Evolutionary conservation across 139 green algal genomes (phyloP).

Genomic region (Micromonas commoda): DNA sequence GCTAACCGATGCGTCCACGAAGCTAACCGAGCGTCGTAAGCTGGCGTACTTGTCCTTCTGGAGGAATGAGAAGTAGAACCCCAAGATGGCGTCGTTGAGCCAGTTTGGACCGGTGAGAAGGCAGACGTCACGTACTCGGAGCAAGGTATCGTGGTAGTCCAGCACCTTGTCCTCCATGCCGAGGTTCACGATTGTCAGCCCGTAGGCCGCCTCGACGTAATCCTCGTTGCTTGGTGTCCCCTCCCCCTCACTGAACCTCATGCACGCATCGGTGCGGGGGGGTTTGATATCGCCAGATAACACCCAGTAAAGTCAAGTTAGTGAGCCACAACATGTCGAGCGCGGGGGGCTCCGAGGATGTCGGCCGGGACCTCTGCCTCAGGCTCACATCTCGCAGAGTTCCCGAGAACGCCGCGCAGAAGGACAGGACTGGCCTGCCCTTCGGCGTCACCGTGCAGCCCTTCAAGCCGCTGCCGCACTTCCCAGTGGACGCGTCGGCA

Average conservation of each 20-base stretch:
- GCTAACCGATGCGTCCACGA: conserved; percentile 37
- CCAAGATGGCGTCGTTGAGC: conserved; percentile 61
- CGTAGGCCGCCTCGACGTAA: no score
- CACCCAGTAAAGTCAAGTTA: no score
- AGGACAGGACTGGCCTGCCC: background rate
- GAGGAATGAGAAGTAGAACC: conserved; percentile 36
- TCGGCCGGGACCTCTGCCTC: background rate
- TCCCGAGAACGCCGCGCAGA: background rate
- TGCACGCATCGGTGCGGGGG: no score
- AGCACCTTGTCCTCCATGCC: conserved; percentile 39
- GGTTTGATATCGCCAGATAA: no score
- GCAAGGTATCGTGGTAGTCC: conserved; percentile 52
- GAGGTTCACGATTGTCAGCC: background rate
- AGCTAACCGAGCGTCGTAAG: background rate
- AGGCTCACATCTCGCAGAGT: background rate
- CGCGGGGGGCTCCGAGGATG: background rate
- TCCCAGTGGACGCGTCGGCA: background rate
- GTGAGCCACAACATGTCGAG: no score
- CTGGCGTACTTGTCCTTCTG: conserved; percentile 7
- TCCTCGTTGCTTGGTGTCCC: no score
- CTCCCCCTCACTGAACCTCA: no score
- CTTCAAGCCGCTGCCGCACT: background rate
- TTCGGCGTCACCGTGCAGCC: conserved; percentile 12
- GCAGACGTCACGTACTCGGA: conserved; percentile 44
- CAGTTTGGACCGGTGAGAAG: conserved; percentile 45